phyloP scores from a whole-genome alignment of 2,329 filamentous ascomycete species.

The Sclerotiophoma versabilis region DNA sequence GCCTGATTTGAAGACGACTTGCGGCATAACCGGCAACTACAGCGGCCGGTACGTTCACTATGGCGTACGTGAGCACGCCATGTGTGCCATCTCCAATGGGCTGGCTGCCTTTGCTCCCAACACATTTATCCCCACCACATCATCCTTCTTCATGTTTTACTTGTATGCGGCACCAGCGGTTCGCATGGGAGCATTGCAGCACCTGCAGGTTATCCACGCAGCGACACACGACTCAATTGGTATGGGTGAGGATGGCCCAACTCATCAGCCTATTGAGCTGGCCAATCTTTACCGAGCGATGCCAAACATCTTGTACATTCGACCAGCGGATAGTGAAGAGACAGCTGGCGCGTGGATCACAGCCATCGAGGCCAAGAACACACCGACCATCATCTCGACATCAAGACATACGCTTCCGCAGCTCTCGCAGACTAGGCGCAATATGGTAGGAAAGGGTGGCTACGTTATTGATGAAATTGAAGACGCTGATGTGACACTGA shows the following conservation, averaged over 20 bases:
- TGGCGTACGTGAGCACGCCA: conserved; percentile 48
- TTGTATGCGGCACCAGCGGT: conserved; percentile 65
- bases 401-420: conserved; percentile 56
- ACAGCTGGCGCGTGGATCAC: conserved; percentile 61
- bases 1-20: conserved; percentile 44
- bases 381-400: conserved; percentile 59
- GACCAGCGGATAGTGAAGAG: conserved; percentile 67
- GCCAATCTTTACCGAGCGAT: conserved; percentile 66
- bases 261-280: conserved; percentile 68
- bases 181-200: conserved; percentile 66
- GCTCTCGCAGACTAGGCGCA: conserved; percentile 50
- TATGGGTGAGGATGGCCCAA: conserved; percentile 67
- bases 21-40: conserved; percentile 63
- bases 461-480: conserved; percentile 56
- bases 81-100: conserved; percentile 58
- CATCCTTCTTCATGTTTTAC: conserved; percentile 71
- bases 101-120: conserved; percentile 61
- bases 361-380: conserved; percentile 54
- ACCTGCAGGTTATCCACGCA: conserved; percentile 64
- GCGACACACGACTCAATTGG: conserved; percentile 66
- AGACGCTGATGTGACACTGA: conserved; percentile 57
- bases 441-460: conserved; percentile 54
- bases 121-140: conserved; percentile 56
- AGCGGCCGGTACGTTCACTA: conserved; percentile 60
- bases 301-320: conserved; percentile 68